Evolutionary conservation across 371 early-diverging fungal species (phyloP).

Genomic region (Mucor saturninus): DNA sequence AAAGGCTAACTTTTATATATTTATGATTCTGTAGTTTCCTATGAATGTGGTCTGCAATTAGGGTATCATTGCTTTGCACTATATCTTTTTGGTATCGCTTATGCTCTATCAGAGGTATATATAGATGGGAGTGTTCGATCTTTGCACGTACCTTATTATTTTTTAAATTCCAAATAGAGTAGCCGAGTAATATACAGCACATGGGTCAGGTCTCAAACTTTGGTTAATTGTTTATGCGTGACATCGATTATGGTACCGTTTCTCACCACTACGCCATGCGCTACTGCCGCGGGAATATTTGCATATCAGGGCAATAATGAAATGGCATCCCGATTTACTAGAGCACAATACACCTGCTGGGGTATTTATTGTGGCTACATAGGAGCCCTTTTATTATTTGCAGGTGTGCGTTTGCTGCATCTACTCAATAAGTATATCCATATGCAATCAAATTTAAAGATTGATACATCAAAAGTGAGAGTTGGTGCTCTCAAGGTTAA

Average conservation of each 20-base stretch:
- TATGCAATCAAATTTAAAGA: constrained; percentile 25
- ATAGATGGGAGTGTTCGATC: background rate
- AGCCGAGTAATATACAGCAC: constrained; percentile 13
- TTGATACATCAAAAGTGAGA: constrained; percentile 32
- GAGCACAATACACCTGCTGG: constrained; percentile 12
- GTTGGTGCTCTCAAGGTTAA: constrained; percentile 36
- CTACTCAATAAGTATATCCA: constrained; percentile 30
- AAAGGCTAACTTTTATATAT: background rate
- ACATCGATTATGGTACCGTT: constrained; percentile 8
- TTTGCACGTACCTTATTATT: background rate
- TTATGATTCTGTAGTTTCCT: constrained; percentile 9
- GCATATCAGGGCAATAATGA: constrained; percentile 1
- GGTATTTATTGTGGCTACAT: constrained; percentile 16
- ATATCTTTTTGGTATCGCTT: constrained; percentile 26
- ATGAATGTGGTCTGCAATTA: constrained; percentile 15
- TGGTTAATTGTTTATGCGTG: constrained; percentile 10
- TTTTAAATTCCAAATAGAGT: background rate
- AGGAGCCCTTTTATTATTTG: constrained; percentile 27
- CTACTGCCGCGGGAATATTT: constrained; percentile 9
- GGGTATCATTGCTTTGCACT: constrained; percentile 18
- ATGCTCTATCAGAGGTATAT: constrained; percentile 9
- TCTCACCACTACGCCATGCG: constrained; percentile 11
- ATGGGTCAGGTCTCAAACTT: constrained; percentile 20
- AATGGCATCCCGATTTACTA: constrained; percentile 2
- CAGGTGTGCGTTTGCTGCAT: constrained; percentile 31